Conservation (phyloP, 768 basidiomycete genomes). For the Tylopilus intermedius region DNA sequence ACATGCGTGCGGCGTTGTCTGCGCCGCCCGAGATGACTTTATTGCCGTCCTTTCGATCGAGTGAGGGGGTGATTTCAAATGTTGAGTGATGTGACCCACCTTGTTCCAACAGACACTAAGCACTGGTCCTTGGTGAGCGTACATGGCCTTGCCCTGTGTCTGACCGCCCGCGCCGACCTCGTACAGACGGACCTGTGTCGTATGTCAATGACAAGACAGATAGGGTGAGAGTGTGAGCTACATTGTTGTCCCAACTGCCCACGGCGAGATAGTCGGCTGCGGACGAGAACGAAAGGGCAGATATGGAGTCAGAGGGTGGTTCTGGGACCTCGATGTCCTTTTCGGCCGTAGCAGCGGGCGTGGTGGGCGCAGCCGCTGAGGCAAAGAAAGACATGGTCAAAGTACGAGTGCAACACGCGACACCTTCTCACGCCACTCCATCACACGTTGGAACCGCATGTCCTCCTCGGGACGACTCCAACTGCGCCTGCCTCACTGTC, state of each 20-base stretch:
- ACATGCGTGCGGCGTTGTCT: conserved; percentile 94
- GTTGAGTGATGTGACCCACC: conserved; percentile 35
- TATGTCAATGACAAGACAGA: conserved; percentile 7
- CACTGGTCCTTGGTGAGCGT: conserved; percentile 85
- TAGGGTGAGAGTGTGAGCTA: conserved; percentile 24
- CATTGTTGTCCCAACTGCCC: conserved; percentile 92
- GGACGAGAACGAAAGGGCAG: conserved; percentile 77
- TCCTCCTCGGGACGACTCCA: too few species aligned
- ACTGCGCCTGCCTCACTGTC: too few species aligned
- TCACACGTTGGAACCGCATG: background rate
- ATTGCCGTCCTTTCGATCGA: conserved; percentile 64
- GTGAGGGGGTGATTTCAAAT: conserved; percentile 6
- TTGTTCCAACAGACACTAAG: conserved; percentile 89
- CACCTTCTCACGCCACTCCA: conserved; percentile 24
- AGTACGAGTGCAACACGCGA: background rate
- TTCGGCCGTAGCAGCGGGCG: conserved; percentile 43
- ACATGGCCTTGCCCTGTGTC: conserved; percentile 86
- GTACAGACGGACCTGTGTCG: conserved; percentile 78
- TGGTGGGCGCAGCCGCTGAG: conserved; percentile 26
- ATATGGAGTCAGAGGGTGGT: conserved; percentile 84
- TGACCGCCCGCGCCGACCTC: conserved; percentile 79
- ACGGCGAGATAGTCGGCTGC: conserved; percentile 88
- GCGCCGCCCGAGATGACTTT: conserved; percentile 90
- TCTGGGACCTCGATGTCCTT: conserved; percentile 81
- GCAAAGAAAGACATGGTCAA: conserved; percentile 42